Base-by-base conservation (phyloP, 2,329 filamentous ascomycete genomes). In the Ophiostoma pallidulum region DNA sequence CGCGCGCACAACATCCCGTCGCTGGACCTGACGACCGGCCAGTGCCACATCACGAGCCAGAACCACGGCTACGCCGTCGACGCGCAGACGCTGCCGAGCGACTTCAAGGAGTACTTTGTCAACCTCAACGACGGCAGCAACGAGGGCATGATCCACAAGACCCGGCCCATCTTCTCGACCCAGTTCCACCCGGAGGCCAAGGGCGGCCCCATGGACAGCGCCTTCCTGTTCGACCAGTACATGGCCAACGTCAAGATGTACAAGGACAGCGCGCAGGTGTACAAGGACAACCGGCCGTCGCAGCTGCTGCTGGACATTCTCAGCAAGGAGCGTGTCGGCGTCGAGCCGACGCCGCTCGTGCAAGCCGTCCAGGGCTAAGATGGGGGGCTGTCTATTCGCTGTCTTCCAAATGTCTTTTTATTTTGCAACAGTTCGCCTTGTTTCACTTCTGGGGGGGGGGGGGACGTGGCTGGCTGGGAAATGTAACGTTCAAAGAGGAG, bases 121-220 rank as follows among this genome's bases (percentile, higher is more conserved):
- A 97, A 98, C 75, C 75, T 97, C 56, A 98, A 97, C 68, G 92
- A 98, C 63, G 87, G 89, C 53, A 91, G 85, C 67, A 98, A 98
- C 67, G 92, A 98, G 74, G 91, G 86, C 51, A 88, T 98, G 80
- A 89, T 96, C 64, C 92, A 98, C 77, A 89, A 85, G 70, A 85
- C 86, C 50, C 86, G 91, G 31, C 92, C 92, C 53, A 98, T 98
- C 65, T 97, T 98, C 77, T 91, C 86, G 54, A 95, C 90, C 20
- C 92, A 98, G 69, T 98, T 98, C 81, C 92, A 98, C 64, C 92
- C 92, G 14, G 92, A 98, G 71, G 92, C 92, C 57, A 95, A 95
- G 75, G 92, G 92, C 52, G 92, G 92, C 47, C 92, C 92, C 47
- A 85, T 95, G 69, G 92, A 98, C 73, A 94, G 87, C 54, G 82